Base-by-base conservation (phyloP, 2,329 filamentous ascomycete species). In the Phialocephala subalpina region DNA sequence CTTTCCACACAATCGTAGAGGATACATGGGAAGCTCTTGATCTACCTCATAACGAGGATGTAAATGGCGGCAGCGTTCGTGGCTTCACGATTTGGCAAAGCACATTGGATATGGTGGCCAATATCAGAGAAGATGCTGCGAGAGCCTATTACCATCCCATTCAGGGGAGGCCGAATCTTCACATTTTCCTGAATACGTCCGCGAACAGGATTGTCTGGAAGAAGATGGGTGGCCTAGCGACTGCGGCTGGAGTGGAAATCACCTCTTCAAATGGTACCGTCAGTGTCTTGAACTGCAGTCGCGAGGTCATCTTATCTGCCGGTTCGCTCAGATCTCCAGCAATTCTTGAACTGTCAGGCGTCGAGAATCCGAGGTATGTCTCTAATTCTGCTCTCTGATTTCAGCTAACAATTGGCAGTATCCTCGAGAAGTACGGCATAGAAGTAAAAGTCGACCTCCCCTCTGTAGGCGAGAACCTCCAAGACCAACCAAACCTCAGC, bases 321-420 rank as follows among this genome's bases (percentile, higher is more conserved):
- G 69, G 69, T 22, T 76, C 79, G 2, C 83, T 84, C 72, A 82
- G 84, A 72, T 80, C 82, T 2, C 83, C 83, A 0, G 82, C 86
- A 68, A 78, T 85, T 6, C 79, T 86, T 5, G 82, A 83, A 73
- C 80, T 85, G 0, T 83, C 80, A 58, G 83, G 84, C 12, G 77
- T 86, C 22, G 83, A 83, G 0, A 53, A 0, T 78, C 81, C 1
- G 76, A 76, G 0, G 49, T 53, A 29, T n/a, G 49, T 29, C 11
- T 16, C 16, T 8, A 33, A n/a, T n/a, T n/a, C n/a, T n/a, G n/a
- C n/a, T n/a, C n/a, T n/a, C n/a, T n/a, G 29, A 14, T n/a, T 1
- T 18, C 18, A 27, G 25, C 25, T 53, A 72, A 76, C n/a, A 1
- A 78, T 83, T 47, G 77, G 86, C 2, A 67, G 49, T 52, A 25